A percentile compares a stretch with the other conserved stretches of the same genome.
Conservation (phyloP, 2,329 filamentous ascomycete species). For the Sporothrix dimorphospora region DNA sequence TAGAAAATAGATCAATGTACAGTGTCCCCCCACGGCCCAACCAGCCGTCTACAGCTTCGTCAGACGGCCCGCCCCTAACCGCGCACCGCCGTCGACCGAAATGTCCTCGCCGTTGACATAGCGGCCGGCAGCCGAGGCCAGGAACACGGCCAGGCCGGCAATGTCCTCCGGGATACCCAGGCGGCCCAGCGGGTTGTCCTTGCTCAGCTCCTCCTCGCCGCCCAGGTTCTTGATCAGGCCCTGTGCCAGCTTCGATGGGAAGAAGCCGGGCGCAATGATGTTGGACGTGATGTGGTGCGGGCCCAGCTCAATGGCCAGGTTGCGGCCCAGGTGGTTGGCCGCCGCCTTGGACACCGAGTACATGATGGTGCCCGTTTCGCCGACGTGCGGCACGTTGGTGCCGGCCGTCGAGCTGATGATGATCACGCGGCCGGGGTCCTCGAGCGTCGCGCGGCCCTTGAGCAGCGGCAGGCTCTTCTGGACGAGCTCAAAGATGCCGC, state of each 20-base stretch:
- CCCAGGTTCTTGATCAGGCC: conserved; percentile 65
- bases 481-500: conserved; percentile 69
- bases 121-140: conserved; percentile 55
- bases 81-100: conserved; percentile 42
- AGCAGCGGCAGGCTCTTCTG: conserved; percentile 52
- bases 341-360: conserved; percentile 73
- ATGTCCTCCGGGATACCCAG: conserved; percentile 63
- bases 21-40: not conserved
- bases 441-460: conserved; percentile 39
- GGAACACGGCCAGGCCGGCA: conserved; percentile 61
- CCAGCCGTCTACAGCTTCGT: conserved; percentile 35
- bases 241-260: conserved; percentile 68
- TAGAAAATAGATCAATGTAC: not conserved
- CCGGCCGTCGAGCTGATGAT: conserved; percentile 70
- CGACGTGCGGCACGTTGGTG: conserved; percentile 61
- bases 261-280: conserved; percentile 67
- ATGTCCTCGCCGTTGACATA: conserved; percentile 53
- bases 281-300: conserved; percentile 67
- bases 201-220: conserved; percentile 55
- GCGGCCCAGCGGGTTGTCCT: conserved; percentile 56
- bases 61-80: conserved; percentile 39
- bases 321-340: conserved; percentile 57
- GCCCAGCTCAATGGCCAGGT: conserved; percentile 71
- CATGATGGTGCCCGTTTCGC: conserved; percentile 64
- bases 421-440: conserved; percentile 64